phyloP scores from a whole-genome alignment of 805 yeast genomes.

The Sungouiella thailandica region DNA sequence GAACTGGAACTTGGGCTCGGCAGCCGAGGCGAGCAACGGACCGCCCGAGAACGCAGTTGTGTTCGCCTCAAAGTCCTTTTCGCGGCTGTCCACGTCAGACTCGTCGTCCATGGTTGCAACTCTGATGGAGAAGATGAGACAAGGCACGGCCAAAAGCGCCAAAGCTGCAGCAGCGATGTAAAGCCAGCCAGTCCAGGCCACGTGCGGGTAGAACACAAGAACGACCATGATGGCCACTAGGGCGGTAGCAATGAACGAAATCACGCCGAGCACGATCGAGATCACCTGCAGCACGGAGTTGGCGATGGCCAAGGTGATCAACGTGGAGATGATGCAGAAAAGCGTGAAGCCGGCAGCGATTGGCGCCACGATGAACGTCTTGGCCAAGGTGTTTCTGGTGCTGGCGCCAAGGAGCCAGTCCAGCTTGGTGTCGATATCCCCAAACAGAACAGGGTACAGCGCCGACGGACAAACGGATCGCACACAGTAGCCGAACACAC shows the following conservation, averaged over 20 bases:
- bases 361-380: constrained; percentile 57
- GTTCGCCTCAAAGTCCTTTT: constrained; percentile 11
- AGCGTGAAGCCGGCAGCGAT: constrained; percentile 63
- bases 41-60: constrained; percentile 5
- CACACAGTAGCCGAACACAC: constrained; percentile 64
- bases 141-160: constrained; percentile 46
- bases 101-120: constrained; percentile 21
- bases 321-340: constrained; percentile 21
- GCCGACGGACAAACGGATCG: constrained; percentile 38
- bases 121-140: constrained; percentile 33
- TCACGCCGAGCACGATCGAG: constrained; percentile 39
- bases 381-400: constrained; percentile 49
- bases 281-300: constrained; percentile 24
- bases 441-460: constrained; percentile 41
- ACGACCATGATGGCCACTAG: constrained; percentile 51
- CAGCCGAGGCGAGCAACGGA: constrained; percentile 1
- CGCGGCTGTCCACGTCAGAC: constrained; percentile 13
- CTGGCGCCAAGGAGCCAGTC: constrained; percentile 46
- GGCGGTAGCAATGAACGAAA: constrained; percentile 52
- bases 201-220: constrained; percentile 58
- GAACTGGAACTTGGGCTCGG: constrained; percentile 3
- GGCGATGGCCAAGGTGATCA: constrained; percentile 22
- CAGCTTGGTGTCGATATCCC: constrained; percentile 19
- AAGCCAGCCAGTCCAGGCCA: constrained; percentile 71
- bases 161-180: constrained; percentile 62